Evolutionary conservation across 257 asterid species (phyloP).

Genomic region (Solanum lignicaule): DNA sequence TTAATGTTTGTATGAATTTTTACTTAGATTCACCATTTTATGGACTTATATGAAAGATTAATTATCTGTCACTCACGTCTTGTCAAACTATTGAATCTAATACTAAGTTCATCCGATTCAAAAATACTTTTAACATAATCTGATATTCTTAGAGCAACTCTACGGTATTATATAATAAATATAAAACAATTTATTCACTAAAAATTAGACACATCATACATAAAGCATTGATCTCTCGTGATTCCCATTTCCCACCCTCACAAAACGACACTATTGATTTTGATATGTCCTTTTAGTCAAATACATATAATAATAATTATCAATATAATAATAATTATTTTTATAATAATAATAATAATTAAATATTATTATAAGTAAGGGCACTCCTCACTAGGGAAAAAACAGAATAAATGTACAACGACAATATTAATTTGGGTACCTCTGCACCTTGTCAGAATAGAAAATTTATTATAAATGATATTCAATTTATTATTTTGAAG

Average conservation of each 20-base stretch:
- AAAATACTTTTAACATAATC: background rate
- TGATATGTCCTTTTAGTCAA: background rate
- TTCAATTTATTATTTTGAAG: background rate
- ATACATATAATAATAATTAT: background rate
- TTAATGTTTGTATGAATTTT: no score
- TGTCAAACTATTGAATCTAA: background rate
- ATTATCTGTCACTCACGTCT: background rate
- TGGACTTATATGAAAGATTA: background rate
- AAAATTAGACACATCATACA: no score
- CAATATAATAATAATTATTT: no score
- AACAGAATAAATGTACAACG: background rate
- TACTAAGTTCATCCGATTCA: background rate
- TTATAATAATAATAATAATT: no score
- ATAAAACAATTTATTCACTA: background rate
- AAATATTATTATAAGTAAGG: background rate
- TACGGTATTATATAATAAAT: no score
- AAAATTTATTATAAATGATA: background rate
- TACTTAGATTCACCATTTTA: no score
- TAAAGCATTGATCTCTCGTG: background rate
- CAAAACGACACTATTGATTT: background rate
- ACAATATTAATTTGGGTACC: background rate
- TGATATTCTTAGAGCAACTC: background rate
- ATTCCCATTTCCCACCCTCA: background rate
- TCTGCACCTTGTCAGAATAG: background rate
- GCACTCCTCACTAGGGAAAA: background rate